Conservation (phyloP, 2,329 filamentous ascomycete species). For the Neoscytalidium dimidiatum region DNA sequence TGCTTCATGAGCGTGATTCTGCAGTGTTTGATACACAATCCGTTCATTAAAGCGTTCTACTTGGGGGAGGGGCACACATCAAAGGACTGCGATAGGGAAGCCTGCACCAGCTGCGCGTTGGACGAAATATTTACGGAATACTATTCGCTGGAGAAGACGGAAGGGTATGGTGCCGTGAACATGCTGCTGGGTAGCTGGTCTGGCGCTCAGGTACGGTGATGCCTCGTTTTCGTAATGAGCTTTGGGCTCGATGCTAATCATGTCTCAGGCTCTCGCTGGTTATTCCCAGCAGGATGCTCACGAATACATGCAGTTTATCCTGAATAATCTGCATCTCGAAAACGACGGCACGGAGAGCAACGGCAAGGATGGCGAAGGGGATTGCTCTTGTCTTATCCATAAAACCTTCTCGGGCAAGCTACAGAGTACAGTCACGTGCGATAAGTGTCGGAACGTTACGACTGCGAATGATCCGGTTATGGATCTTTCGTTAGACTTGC, state of each 20-base stretch:
- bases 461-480: slow-evolving; percentile 86
- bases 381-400: slow-evolving; percentile 88
- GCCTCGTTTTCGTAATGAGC: not conserved
- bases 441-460: slow-evolving; percentile 80
- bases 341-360: slow-evolving; percentile 60
- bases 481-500: slow-evolving; percentile 86
- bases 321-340: slow-evolving; percentile 82
- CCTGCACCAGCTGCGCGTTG: slow-evolving; percentile 62
- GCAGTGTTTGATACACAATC: slow-evolving; percentile 91
- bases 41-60: slow-evolving; percentile 87
- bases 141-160: slow-evolving; percentile 73
- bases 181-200: slow-evolving; percentile 91
- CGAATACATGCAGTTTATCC: slow-evolving; percentile 94
- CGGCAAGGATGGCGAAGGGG: slow-evolving; percentile 25
- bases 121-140: slow-evolving; percentile 66
- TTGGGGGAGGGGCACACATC: slow-evolving; percentile 85
- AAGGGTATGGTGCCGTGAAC: slow-evolving; percentile 86
- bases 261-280: slow-evolving; percentile 59
- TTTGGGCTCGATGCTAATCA: not conserved
- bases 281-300: slow-evolving; percentile 97
- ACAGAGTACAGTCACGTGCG: slow-evolving; percentile 86
- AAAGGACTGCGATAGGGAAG: slow-evolving; percentile 64
- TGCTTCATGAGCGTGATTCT: slow-evolving; percentile 98
- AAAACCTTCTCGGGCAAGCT: slow-evolving; percentile 93
- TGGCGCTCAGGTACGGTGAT: slow-evolving; percentile 64